Conservation (phyloP, 2,329 filamentous ascomycete species). For the Fusarium agapanthi region DNA sequence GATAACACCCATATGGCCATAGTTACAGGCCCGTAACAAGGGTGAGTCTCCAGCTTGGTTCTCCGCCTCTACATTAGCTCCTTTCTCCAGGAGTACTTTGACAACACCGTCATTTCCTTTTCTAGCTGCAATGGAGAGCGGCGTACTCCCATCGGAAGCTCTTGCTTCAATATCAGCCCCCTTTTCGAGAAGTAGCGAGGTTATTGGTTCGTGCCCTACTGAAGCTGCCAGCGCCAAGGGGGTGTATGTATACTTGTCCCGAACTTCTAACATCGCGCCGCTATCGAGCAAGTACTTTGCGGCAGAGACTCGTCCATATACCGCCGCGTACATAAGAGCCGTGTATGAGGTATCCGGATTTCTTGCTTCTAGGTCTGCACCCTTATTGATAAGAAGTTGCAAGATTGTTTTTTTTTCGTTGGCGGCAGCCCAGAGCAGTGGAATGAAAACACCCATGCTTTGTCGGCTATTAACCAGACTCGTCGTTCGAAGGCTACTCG, state of each 20-base stretch:
- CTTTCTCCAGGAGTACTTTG: background rate
- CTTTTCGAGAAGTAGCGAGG: background rate
- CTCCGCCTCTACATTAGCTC: background rate
- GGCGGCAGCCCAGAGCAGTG: background rate
- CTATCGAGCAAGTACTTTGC: background rate
- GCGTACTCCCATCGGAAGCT: background rate
- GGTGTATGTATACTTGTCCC: fast-evolving
- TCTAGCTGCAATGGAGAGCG: background rate
- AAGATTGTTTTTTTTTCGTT: background rate
- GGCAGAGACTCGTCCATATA: background rate
- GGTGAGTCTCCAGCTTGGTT: background rate
- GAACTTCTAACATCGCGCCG: background rate
- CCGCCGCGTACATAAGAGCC: background rate
- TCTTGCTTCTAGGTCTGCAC: background rate
- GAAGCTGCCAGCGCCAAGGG: background rate
- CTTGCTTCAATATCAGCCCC: background rate
- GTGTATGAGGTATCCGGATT: background rate
- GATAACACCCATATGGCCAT: background rate
- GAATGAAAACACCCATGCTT: background rate
- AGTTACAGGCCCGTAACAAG: background rate
- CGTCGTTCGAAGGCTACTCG: fast-evolving
- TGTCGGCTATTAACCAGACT: background rate
- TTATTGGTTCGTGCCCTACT: background rate
- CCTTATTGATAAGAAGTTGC: background rate
- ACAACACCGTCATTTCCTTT: fast-evolving